Evolutionary conservation across 176 grass and related monocot species (phyloP), one percentile per base, ranked within the genome.

Genomic region (Poa annua): DNA sequence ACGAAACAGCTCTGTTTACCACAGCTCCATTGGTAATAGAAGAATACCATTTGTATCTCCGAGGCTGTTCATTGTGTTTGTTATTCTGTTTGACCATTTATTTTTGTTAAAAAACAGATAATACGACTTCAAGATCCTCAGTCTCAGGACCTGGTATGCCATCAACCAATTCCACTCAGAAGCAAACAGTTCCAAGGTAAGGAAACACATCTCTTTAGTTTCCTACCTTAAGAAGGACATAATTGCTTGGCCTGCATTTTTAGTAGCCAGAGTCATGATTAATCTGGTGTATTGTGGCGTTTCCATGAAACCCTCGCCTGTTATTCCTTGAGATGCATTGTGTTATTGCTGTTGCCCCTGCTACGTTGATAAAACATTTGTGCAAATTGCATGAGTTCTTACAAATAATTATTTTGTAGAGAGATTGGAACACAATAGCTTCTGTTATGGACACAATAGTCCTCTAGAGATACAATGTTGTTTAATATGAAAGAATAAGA

Each of bases 111-210:
- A 77, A 82, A 85, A 70, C 72, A 86, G 90, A 90, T 83, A 90
- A 89, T 36, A 45, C 39, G 34, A 41, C 80, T 45, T 50, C 92
- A 45, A 86, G 77, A 54, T 89, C 76, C 59, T 88, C 88, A 75
- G 77, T 90, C 77, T 84, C 80, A 8, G 96, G 89, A 62, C 75
- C 92, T 75, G 84, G 76, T 20, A 47, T 76, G n/a, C 8, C 67
- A 82, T 66, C 90, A 85, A 83, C 50, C 72, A 89, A 88, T 82
- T 80, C 86, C 33, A 76, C 71, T 87, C 88, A 85, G 77, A 93
- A 86, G 84, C 79, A 86, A 86, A 71, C 71, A 32, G 33, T 76
- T 87, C 72, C 82, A 88, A 98, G 91, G 96, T 95, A 84, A 87
- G 25, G 60, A 47, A 3, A 36, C 6, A 45, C 15, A 41, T 44